Percentiles rank a stretch among this genome's conserved stretches.
Evolutionary conservation across 305 asterid genomes (phyloP).

Genomic region (Nicotiana rustica): DNA sequence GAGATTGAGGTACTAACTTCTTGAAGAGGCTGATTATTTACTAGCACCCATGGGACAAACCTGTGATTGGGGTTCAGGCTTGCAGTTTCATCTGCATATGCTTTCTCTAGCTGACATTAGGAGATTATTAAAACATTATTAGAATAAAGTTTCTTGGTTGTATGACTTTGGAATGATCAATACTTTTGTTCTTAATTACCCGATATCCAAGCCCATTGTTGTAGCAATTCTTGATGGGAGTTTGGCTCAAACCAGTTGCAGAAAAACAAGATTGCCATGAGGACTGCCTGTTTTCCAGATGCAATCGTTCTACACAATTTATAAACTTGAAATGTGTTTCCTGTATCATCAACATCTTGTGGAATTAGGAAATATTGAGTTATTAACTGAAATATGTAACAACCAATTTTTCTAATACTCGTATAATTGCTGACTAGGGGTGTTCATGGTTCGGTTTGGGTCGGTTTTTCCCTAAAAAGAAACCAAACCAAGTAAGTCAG

Average conservation of each 20-base stretch:
- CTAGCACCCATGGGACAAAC: constrained; percentile 92
- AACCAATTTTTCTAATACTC: neutral
- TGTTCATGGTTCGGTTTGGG: no score
- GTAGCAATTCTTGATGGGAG: constrained; percentile 64
- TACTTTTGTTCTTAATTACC: constrained; percentile 44
- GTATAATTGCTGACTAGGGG: neutral
- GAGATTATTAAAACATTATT: neutral
- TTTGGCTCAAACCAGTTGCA: constrained; percentile 51
- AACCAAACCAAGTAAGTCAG: no score
- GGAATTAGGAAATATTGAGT: neutral
- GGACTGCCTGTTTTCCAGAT: constrained; percentile 59
- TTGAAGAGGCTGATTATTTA: constrained; percentile 72
- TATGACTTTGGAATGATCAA: neutral
- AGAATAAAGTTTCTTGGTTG: neutral
- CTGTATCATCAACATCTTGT: constrained; percentile 46
- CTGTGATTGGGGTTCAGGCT: constrained; percentile 70
- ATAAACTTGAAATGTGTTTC: constrained; percentile 68
- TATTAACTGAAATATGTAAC: neutral
- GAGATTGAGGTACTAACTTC: constrained; percentile 51
- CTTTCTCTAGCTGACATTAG: constrained; percentile 62
- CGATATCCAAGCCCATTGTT: constrained; percentile 60
- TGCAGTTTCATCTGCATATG: constrained; percentile 73
- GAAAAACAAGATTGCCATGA: constrained; percentile 77
- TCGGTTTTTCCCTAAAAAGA: no score
- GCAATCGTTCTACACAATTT: constrained; percentile 68